Percentiles rank a stretch among this genome's conserved stretches.
Conservation (phyloP, 2,329 filamentous ascomycete genomes). For the Hypoxylon sp. region DNA sequence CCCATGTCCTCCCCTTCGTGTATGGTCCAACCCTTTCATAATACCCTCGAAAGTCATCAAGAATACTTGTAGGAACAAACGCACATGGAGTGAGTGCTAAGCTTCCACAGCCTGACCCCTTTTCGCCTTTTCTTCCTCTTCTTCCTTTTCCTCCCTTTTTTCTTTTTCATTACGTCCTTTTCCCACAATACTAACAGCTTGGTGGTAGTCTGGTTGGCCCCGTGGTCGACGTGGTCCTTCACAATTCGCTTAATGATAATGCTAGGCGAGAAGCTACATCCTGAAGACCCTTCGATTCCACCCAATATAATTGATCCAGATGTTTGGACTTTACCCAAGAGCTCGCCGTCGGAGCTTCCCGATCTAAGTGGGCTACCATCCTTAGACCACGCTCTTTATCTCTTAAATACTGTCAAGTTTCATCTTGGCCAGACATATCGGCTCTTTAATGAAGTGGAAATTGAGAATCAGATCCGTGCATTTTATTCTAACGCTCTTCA, state of each 20-base stretch:
- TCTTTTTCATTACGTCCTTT: no score
- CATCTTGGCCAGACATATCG: conserved; percentile 57
- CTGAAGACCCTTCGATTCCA: conserved; percentile 13
- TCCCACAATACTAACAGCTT: neutral
- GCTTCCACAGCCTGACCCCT: neutral
- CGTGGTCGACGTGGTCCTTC: conserved; percentile 56
- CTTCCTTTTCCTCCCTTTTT: no score
- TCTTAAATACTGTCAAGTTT: conserved; percentile 57
- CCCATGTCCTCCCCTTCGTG: conserved; percentile 41
- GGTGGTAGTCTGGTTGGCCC: conserved; percentile 52
- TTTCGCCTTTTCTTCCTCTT: neutral
- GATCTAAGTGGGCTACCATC: conserved; percentile 56
- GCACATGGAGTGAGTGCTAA: conserved; percentile 56
- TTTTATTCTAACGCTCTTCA: conserved; percentile 49
- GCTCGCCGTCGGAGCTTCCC: conserved; percentile 50
- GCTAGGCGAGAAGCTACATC: conserved; percentile 52
- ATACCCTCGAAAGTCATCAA: conserved; percentile 52
- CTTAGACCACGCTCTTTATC: conserved; percentile 54
- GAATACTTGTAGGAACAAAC: conserved; percentile 52
- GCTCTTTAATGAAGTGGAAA: conserved; percentile 55
- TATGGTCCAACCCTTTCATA: conserved; percentile 53
- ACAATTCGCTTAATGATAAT: conserved; percentile 54
- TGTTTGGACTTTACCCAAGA: conserved; percentile 50
- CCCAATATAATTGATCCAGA: conserved; percentile 35
- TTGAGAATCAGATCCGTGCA: conserved; percentile 49